These are phyloP conservation scores for Trichoderma breve DNA, from an alignment of 2,329 filamentous ascomycete species.

Conservation along the genomic window DNA sequence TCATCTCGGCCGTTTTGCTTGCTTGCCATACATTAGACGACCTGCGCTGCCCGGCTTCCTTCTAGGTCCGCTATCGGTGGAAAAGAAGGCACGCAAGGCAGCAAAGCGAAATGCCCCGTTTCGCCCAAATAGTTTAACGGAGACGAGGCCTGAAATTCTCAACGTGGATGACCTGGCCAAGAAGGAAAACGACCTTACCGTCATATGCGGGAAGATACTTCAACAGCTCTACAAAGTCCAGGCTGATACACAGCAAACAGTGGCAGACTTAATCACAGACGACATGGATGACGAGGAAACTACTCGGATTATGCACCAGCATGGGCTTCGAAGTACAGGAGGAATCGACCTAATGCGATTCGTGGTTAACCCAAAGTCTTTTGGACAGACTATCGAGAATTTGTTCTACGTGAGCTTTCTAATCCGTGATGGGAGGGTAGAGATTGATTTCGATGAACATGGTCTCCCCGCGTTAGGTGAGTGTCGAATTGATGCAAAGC, in stretches of 20 bases:
- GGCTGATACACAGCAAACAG: slow-evolving; percentile 45
- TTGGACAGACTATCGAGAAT: slow-evolving; percentile 94
- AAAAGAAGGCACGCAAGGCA: slow-evolving; percentile 74
- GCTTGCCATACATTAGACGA: slow-evolving; percentile 68
- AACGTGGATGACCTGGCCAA: slow-evolving; percentile 70
- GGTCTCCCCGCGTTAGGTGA: slow-evolving; percentile 77
- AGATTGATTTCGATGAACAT: slow-evolving; percentile 69
- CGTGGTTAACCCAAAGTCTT: slow-evolving; percentile 84
- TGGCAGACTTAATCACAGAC: slow-evolving; percentile 44
- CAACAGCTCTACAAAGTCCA: slow-evolving; percentile 55
- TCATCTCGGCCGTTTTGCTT: slow-evolving; percentile 74
- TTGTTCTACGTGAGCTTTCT: slow-evolving; percentile 96
- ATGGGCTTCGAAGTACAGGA: slow-evolving; percentile 64
- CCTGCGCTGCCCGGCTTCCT: slow-evolving; percentile 81
- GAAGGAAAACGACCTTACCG: slow-evolving; percentile 76
- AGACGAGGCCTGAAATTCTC: slow-evolving; percentile 77
- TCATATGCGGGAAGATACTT: slow-evolving; percentile 73
- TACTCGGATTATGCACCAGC: slow-evolving; percentile 57
- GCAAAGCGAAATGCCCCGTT: slow-evolving; percentile 70
- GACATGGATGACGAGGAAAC: slow-evolving; percentile 47
- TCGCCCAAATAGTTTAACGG: slow-evolving; percentile 63
- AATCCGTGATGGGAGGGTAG: slow-evolving; percentile 78
- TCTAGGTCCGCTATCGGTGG: slow-evolving; percentile 81
- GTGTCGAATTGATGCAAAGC: slow-evolving; percentile 35
- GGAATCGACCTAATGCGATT: slow-evolving; percentile 82